Base-by-base conservation (phyloP, 2,329 filamentous ascomycete genomes). In the Claviceps lovelessii region DNA sequence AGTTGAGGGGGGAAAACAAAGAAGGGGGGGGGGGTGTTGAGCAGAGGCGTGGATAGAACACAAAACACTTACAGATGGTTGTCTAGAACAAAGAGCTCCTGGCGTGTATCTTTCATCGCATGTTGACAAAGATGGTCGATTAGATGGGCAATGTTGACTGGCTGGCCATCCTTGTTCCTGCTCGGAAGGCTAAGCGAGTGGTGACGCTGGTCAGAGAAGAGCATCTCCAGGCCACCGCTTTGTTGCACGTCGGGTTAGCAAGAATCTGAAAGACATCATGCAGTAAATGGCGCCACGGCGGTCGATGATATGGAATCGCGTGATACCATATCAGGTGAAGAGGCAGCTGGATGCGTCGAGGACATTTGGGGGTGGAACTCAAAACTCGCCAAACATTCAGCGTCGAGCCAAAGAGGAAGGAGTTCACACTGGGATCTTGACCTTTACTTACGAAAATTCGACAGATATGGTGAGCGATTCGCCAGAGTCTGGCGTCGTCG, bases 191-290 rank as follows among this genome's bases (percentile, higher is more conserved):
- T 71, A 49, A 98, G 67, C 28, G 76, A 72, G 67, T 91, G 87
- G 61, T 83, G 85, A 55, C 85, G 81, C 70, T 89, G 76, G 67
- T 95, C 85, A 37, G 84, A 82, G 72, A 98, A 98, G 60, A 98
- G 84, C 73, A 95, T 86, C 72, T 98, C 93, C 19, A 98, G 80
- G 28, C 93, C 93, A 58, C 93, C 93, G 60, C 93, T 90, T 62
- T 51, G 46, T 19, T 33, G 28, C 17, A 54, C 37, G 41, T 33
- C 8, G 7, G 8, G 56, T 55, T 29, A 57, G 56, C 41, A 7
- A 23, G 10, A 17, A 1, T 54, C 13, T 35, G 28, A 31, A 41
- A n/a, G 39, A 41, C 39, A 41, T 41, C 5, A n/a, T 6, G 33
- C 4, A 29, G 33, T 37, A 41, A 33, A 2, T 10, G 13, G 28